Percentiles rank a stretch among this genome's conserved stretches.
These are phyloP conservation scores for Poa annua DNA, from an alignment of 176 grass and related monocot genomes.

Conservation along the genomic window DNA sequence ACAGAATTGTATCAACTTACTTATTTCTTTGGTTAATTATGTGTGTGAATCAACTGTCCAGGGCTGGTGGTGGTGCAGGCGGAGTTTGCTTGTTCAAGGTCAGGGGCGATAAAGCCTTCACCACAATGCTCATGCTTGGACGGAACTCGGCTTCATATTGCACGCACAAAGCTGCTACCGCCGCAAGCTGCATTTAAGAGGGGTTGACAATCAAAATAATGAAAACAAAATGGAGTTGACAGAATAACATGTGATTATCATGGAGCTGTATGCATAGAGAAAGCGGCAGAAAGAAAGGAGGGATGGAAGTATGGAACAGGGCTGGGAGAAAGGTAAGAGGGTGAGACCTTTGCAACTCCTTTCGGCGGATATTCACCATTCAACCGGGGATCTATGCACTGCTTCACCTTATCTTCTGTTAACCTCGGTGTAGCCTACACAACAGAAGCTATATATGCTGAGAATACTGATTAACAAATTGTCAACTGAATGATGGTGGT, in stretches of 20 bases:
- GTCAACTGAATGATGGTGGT: background rate
- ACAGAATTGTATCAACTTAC: slow-evolving; percentile 8
- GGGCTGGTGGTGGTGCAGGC: slow-evolving; percentile 25
- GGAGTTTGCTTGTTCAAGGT: slow-evolving; percentile 52
- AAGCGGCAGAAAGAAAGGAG: background rate
- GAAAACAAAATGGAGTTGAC: background rate
- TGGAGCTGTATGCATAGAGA: background rate
- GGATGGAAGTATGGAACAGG: no score
- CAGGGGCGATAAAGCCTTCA: slow-evolving; percentile 84
- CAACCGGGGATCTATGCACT: slow-evolving; percentile 83
- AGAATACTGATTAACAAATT: slow-evolving; percentile 32
- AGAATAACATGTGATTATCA: background rate
- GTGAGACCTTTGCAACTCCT: slow-evolving; percentile 79
- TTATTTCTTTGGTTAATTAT: slow-evolving; percentile 40
- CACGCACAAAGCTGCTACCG: slow-evolving; percentile 86
- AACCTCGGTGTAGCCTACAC: slow-evolving; percentile 74
- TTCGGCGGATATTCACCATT: slow-evolving; percentile 83
- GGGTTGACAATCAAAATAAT: background rate
- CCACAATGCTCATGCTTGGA: slow-evolving; percentile 87
- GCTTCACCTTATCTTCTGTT: slow-evolving; percentile 87
- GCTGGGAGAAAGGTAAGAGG: background rate
- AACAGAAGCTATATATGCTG: slow-evolving; percentile 27
- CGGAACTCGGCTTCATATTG: slow-evolving; percentile 95
- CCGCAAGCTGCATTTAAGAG: slow-evolving; percentile 61
- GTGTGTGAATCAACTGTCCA: slow-evolving; percentile 44